Percentiles rank a stretch among this genome's conserved stretches.
phyloP scores from a whole-genome alignment of 345 rosid genomes.

The Excoecaria cochinchinensis region DNA sequence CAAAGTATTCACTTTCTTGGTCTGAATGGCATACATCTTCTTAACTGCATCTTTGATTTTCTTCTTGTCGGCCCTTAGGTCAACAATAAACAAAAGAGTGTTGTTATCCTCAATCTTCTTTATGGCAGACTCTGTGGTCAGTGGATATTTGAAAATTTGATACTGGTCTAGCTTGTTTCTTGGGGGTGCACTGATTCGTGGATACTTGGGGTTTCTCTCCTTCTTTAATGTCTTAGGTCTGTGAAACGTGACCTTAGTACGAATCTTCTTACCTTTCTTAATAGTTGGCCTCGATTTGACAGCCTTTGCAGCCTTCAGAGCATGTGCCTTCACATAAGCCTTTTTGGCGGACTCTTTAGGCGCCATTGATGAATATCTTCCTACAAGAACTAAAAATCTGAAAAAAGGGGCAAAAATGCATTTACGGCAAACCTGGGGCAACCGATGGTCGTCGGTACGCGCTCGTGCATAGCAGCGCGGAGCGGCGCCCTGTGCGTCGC shows the following conservation, averaged over 20 bases:
- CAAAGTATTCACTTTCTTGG: slow-evolving; percentile 93
- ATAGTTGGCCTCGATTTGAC: slow-evolving; percentile 73
- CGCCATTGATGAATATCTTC: no score
- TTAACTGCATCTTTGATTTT: slow-evolving; percentile 87
- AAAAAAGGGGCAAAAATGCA: no score
- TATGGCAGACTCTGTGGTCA: slow-evolving; percentile 93
- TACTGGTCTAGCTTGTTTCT: slow-evolving; percentile 92
- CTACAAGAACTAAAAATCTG: no score
- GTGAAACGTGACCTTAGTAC: slow-evolving; percentile 88
- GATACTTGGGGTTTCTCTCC: slow-evolving; percentile 72
- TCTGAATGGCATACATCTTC: slow-evolving; percentile 92
- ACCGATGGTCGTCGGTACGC: no score
- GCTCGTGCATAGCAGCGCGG: no score
- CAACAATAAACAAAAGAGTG: slow-evolving; percentile 93
- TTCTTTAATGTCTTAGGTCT: slow-evolving; percentile 81
- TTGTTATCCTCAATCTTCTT: slow-evolving; percentile 96
- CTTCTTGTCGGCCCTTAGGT: slow-evolving; percentile 89
- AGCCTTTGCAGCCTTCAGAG: slow-evolving; percentile 82
- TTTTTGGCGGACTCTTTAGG: slow-evolving; percentile 50
- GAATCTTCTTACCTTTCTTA: slow-evolving; percentile 73
- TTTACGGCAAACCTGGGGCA: no score
- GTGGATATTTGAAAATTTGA: slow-evolving; percentile 85
- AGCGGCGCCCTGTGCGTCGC: no score
- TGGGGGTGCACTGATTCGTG: slow-evolving; percentile 68
- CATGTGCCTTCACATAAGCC: slow-evolving; percentile 78